Base-by-base conservation (phyloP, 495 filamentous ascomycete species). In the Penicillium antarcticum region DNA sequence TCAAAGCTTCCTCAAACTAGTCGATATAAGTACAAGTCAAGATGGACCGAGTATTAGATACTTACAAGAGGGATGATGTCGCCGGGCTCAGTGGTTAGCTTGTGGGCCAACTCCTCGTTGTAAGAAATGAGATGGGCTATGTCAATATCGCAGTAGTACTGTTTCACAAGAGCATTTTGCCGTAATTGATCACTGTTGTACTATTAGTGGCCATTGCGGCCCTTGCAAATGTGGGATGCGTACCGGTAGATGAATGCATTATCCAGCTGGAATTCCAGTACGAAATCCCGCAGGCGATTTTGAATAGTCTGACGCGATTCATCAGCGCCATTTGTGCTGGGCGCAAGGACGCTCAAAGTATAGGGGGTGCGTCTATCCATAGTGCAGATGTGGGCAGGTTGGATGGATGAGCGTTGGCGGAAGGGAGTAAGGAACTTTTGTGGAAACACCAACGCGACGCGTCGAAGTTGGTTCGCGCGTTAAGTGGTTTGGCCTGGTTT, bases 111-210 rank as follows among this genome's bases (percentile, higher is more conserved):
- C 63, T 97, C 91, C 69, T 97, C 95, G 58, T 97, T 95, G 74
- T 91, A 97, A 44, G 88, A 94, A 67, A 96, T 96, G 34, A 99
- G 75, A 67, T 99, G 95, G 32, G 88, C 88, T 57, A 99, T 89
- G 68, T 99, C 92, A 56, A 99, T 86, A 69, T 99, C 94, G 73
- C 94, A 97, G 72, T 86, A 95, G 70, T 92, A 97, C 61, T 92
- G 88, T 66, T 95, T 95, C 11, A 96, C 82, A 0, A 99, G 80
- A 26, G 91, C 92, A 74, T 99, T 97, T 62, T 97, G 92, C 53
- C 91, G 84, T 50, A 99, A 80, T 74, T 96, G 94, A 62, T 99
- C 95, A 75, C 95, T 95, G 58, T 24, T 45, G 1, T 2, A 26
- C 5, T 16, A 26, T 49, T 41, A 41, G 47, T 14, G 17, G 23